Evolutionary conservation across 768 basidiomycete genomes (phyloP).

Genomic region (Bullera alba): DNA sequence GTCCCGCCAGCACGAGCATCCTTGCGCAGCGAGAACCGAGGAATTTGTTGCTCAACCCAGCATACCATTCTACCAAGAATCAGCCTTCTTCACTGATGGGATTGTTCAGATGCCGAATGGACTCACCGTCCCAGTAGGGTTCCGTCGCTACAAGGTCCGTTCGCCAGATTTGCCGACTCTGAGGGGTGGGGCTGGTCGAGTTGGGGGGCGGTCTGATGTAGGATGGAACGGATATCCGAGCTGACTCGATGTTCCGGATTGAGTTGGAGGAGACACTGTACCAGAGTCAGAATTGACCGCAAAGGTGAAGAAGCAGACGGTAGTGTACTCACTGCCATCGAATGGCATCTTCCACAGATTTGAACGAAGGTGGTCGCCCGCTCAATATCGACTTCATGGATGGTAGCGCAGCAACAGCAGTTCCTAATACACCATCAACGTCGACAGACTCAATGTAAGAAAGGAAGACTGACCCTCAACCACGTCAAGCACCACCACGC

Average conservation of each 20-base stretch:
- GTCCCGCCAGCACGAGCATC: slow-evolving; percentile 81
- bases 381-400: slow-evolving; percentile 85
- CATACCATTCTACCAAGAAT: slow-evolving; percentile 72
- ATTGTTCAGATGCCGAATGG: neutral
- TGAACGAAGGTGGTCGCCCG: slow-evolving; percentile 76
- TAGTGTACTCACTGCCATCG: slow-evolving; percentile 79
- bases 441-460: neutral
- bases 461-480: slow-evolving; percentile 55
- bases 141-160: slow-evolving; percentile 77
- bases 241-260: slow-evolving; percentile 72
- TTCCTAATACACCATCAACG: slow-evolving; percentile 50
- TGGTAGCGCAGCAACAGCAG: slow-evolving; percentile 85
- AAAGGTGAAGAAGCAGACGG: slow-evolving; percentile 23
- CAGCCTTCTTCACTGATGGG: neutral
- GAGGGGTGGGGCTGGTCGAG: slow-evolving; percentile 35
- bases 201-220: slow-evolving; percentile 53
- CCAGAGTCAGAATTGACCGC: neutral
- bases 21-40: slow-evolving; percentile 70
- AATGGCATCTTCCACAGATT: slow-evolving; percentile 73
- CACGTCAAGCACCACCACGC: slow-evolving; percentile 81
- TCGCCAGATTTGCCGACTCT: slow-evolving; percentile 61
- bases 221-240: slow-evolving; percentile 79
- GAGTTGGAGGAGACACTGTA: slow-evolving; percentile 69
- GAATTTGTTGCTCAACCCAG: slow-evolving; percentile 70
- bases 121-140: slow-evolving; percentile 76